Evolutionary conservation across 139 green algal genomes (phyloP), one percentile per base, ranked within the genome.

Genomic region (Zygnema circumcarinatum): DNA sequence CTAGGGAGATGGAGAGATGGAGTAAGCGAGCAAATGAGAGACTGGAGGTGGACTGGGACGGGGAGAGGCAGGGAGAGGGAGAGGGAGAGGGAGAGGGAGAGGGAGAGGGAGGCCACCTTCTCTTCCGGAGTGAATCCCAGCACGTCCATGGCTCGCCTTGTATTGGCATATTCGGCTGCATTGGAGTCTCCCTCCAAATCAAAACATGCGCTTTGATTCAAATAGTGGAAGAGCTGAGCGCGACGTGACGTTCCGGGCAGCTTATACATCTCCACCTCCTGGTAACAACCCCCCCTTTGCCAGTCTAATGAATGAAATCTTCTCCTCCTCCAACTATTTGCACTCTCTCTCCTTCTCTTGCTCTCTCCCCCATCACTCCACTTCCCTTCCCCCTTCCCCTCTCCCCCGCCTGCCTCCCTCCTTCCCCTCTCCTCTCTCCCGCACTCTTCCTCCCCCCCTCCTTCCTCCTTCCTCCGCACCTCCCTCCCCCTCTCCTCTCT

Each of bases 151-250:
- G 97, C 96, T 29, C 92, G 87, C 11, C 94, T 85, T 21, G 97
- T 99, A 68, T 88, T 87, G 91, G 22, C 68, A 74, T 92, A 94
- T 83, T 92, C 91, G 22, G 96, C 94, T 11, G 95, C 96, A 89
- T 99, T 90, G 41, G 90, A 92, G 2, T 88, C 40, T 56, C 87
- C 87, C 47, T 91, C 7, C 47, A 99, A 92, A 31, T 96, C 90
- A 85, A 94, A 97, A 94, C 97, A 99, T 31, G 84, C 94, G 84
- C 83, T 94, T 89, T 96, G 94, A 83, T 95, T 96, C 11, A 99
- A 95, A 92, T 98, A 98, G 76, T 94, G 85, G 81, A 82, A 91
- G 32, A 47, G n/a, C 40, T 79, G n/a, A 2, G 85, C 74, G 25
- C 40, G 20, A 36, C 52, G 62, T 36, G 35, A 36, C 31, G 54